Evolutionary conservation across 192 early-diverging fungal species (phyloP).

Genomic region (Mortierella claussenii): DNA sequence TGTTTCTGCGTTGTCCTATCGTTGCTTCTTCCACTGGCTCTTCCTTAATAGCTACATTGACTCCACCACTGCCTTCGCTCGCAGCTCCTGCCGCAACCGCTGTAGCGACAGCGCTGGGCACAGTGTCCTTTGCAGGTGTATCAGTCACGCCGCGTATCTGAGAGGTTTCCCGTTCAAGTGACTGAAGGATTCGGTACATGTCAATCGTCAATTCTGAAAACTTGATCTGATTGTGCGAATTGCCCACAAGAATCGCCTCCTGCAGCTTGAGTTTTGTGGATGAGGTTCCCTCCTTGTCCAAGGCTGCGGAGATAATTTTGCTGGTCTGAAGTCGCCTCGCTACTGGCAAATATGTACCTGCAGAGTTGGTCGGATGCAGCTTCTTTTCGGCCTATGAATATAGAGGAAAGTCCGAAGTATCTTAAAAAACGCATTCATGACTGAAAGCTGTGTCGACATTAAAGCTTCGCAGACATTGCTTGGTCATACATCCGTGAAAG

Average conservation of each 20-base stretch:
- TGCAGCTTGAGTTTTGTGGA: conserved; percentile 75
- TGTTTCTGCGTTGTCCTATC: conserved; percentile 15
- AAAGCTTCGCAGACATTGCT: no score
- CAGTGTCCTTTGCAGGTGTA: conserved; percentile 23
- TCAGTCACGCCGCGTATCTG: conserved; percentile 19
- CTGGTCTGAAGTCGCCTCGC: conserved; percentile 64
- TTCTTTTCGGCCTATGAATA: conserved; percentile 77
- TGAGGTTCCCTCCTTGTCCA: conserved; percentile 68
- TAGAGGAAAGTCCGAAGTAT: not conserved
- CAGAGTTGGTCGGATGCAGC: conserved; percentile 68
- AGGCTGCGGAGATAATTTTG: conserved; percentile 42
- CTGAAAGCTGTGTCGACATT: not conserved
- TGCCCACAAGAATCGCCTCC: conserved; percentile 96
- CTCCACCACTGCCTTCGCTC: not conserved
- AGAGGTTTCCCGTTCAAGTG: conserved; percentile 77
- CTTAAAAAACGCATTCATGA: not conserved
- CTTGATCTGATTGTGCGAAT: conserved; percentile 95
- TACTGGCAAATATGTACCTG: conserved; percentile 59
- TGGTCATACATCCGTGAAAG: conserved; percentile 82
- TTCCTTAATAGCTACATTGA: conserved; percentile 31
- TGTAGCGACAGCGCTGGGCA: conserved; percentile 32
- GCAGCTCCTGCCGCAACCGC: conserved; percentile 18
- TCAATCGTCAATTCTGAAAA: conserved; percentile 97
- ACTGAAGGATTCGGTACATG: conserved; percentile 96
- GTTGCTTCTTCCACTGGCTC: conserved; percentile 30